A percentile compares a stretch with the other conserved stretches of the same genome.
phyloP scores from a whole-genome alignment of 2,329 filamentous ascomycete species.

The Colletotrichum trifolii region DNA sequence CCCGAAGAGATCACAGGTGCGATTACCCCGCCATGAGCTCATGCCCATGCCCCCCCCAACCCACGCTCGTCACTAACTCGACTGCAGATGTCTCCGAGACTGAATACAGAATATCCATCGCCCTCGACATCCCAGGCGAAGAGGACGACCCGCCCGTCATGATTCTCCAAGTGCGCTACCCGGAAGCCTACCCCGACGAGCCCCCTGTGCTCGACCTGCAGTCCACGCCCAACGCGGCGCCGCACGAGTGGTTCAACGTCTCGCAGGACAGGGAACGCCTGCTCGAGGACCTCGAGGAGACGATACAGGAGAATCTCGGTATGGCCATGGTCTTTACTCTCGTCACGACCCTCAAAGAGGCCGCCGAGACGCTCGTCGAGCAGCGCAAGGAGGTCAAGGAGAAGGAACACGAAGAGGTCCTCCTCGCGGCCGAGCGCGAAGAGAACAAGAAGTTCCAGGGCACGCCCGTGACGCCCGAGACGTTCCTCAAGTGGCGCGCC shows the following conservation, averaged over 20 bases:
- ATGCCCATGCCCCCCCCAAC: neutral
- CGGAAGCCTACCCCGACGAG: slow-evolving; percentile 90
- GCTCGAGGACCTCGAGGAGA: slow-evolving; percentile 76
- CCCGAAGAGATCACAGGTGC: slow-evolving; percentile 94
- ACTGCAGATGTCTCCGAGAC: slow-evolving; percentile 84
- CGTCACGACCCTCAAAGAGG: slow-evolving; percentile 87
- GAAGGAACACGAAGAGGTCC: slow-evolving; percentile 65
- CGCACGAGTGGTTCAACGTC: slow-evolving; percentile 81
- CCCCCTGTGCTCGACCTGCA: slow-evolving; percentile 85
- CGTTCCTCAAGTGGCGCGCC: slow-evolving; percentile 85
- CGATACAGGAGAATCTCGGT: slow-evolving; percentile 90
- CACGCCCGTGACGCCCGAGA: slow-evolving; percentile 85
- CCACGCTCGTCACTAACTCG: slow-evolving; percentile 15
- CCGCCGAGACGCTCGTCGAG: slow-evolving; percentile 84
- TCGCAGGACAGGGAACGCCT: slow-evolving; percentile 82
- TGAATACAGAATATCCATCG: slow-evolving; percentile 86
- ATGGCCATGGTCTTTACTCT: slow-evolving; percentile 99
- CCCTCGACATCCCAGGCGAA: slow-evolving; percentile 80
- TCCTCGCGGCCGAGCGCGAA: slow-evolving; percentile 77
- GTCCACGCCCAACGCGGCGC: slow-evolving; percentile 74
- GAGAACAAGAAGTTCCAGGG: slow-evolving; percentile 98
- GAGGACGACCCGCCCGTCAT: slow-evolving; percentile 76
- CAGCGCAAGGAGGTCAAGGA: slow-evolving; percentile 76
- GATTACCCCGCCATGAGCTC: slow-evolving; percentile 38
- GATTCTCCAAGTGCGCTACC: slow-evolving; percentile 87